Base-by-base conservation (phyloP, 768 basidiomycete genomes). In the Lepiota brunneoincarnata region DNA sequence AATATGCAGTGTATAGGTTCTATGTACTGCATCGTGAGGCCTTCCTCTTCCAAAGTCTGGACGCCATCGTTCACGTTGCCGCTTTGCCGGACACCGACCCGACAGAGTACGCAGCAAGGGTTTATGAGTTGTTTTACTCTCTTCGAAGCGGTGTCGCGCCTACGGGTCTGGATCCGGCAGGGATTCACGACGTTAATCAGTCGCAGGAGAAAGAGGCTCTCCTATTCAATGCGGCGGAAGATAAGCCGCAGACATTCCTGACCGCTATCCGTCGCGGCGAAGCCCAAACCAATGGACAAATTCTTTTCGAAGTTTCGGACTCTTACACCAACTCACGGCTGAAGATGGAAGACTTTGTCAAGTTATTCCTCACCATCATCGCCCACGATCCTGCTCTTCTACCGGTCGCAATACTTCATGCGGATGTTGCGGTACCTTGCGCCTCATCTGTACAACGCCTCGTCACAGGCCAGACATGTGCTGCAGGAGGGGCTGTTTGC, bases 331-430 rank as follows among this genome's bases (percentile, higher is more conserved):
- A 76, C 17, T 75, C 74, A 55, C 69, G 74, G 2, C 74, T 92
- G 12, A 72, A 72, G 17, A 72, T 86, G 61, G 85, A 86, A 56
- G 75, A 91, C 61, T 74, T 90, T 21, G 80, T 89, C 24, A 80
- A 83, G 14, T 74, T 92, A 6, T 83, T 90, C 63, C 74, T 91
- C 26, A 91, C 89, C 1, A 84, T 92, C 55, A 88, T 92, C 50
- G 89, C 87, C 5, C 85, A 90, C 58, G 84, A 90, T 64, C 76
- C 84, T 14, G 74, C 78, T 4, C 83, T 83, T 43, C 67, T 79
- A n/a, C 20, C 82, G 89, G 18, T 84, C 89, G 2, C 81, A 89
- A 58, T 76, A 84, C 50, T 91, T 91, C 68, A 69, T 92, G 38
- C 75, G 75, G 4, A 70, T 88, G 23, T 72, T 92, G 15, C 79